Evolutionary conservation across 179 eudicot species (phyloP).

Genomic region (Beta lomatogona): DNA sequence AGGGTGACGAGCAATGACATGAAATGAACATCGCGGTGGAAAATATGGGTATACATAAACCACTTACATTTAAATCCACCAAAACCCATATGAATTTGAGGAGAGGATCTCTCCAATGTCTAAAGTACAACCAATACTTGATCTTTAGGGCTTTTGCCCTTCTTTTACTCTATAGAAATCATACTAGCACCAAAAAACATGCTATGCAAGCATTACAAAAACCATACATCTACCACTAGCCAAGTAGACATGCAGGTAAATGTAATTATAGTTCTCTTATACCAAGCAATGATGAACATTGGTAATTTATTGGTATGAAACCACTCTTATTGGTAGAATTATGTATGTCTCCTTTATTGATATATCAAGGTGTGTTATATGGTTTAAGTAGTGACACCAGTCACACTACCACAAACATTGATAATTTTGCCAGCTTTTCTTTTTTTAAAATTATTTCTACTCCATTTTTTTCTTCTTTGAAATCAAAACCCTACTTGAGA

Average conservation of each 20-base stretch:
- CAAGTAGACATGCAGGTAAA: conserved; percentile 23
- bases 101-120: too few species aligned
- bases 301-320: neutral
- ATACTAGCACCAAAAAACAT: neutral
- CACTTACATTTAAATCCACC: too few species aligned
- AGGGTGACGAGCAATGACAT: too few species aligned
- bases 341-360: neutral
- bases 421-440: conserved; percentile 10
- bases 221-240: neutral
- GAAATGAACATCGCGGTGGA: too few species aligned
- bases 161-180: neutral
- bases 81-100: too few species aligned
- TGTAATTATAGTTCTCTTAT: conserved; percentile 24
- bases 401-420: neutral
- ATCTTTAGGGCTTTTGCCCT: neutral
- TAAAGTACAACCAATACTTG: neutral
- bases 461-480: neutral
- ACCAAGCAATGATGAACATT: conserved; percentile 28
- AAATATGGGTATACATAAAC: too few species aligned
- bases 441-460: neutral
- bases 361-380: neutral
- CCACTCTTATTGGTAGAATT: neutral
- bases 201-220: neutral
- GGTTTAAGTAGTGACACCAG: conserved; percentile 1
- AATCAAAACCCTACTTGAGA: conserved; percentile 29